phyloP scores from a whole-genome alignment of 768 basidiomycete genomes.

The Rhodosporidiobolus odoratus region DNA sequence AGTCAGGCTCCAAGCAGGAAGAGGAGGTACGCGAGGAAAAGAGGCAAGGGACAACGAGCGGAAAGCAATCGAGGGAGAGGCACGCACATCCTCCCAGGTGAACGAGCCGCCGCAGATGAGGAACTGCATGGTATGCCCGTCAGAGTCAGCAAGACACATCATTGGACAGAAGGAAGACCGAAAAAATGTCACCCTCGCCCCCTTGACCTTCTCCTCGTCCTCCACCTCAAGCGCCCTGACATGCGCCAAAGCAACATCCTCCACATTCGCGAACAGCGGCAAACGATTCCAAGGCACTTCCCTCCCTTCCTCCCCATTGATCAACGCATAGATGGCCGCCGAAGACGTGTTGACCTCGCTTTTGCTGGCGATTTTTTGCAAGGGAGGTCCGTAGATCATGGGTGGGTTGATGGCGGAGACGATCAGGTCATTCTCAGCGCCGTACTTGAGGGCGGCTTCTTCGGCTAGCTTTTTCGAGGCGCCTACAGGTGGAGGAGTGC shows the following conservation, averaged over 20 bases:
- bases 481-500: not conserved
- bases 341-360: constrained; percentile 39
- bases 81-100: constrained; percentile 40
- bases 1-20: not conserved
- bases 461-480: constrained; percentile 40
- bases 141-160: not conserved
- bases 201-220: constrained; percentile 23
- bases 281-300: constrained; percentile 34
- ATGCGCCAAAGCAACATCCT: constrained; percentile 39
- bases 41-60: not conserved
- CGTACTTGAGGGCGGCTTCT: constrained; percentile 38
- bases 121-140: not conserved
- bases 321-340: constrained; percentile 37
- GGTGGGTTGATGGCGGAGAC: constrained; percentile 38
- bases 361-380: constrained; percentile 24
- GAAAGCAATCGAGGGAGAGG: not conserved
- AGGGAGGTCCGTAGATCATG: constrained; percentile 41
- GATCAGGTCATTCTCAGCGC: constrained; percentile 16
- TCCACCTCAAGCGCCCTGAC: constrained; percentile 21
- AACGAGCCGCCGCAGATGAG: constrained; percentile 38
- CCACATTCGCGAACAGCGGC: constrained; percentile 36
- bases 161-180: not conserved
- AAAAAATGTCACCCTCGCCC: constrained; percentile 13
- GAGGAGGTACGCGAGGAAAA: not conserved
- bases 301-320: constrained; percentile 21